phyloP scores from a whole-genome alignment of 2,329 filamentous ascomycete species.

The Pestalotiopsis sp. region DNA sequence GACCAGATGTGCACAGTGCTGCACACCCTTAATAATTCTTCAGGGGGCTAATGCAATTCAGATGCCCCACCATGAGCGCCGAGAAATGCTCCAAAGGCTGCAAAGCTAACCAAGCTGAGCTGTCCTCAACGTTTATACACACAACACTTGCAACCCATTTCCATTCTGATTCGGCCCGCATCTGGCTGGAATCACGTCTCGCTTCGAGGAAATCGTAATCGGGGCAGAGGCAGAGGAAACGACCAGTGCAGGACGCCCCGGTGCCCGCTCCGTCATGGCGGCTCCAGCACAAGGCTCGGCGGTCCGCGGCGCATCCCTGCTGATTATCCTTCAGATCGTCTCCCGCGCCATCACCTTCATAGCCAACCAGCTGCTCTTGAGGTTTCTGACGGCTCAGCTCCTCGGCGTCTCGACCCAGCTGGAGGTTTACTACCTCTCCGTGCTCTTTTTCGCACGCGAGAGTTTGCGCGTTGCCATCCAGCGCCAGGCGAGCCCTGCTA shows the following conservation, averaged over 20 bases:
- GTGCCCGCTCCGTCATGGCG: slow-evolving; percentile 3
- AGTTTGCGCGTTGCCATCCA: slow-evolving; percentile 90
- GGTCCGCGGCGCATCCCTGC: slow-evolving; percentile 76
- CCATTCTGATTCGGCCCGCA: neutral
- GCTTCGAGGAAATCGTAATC: too few species aligned
- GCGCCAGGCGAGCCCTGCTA: slow-evolving; percentile 56
- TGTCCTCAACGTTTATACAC: neutral
- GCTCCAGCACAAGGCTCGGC: slow-evolving; percentile 28
- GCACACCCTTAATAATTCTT: neutral
- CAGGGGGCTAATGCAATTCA: neutral
- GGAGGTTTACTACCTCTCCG: slow-evolving; percentile 88
- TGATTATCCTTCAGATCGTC: slow-evolving; percentile 84
- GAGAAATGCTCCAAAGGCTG: neutral
- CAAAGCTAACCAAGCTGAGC: neutral
- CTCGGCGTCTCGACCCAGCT: slow-evolving; percentile 88
- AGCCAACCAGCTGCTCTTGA: slow-evolving; percentile 88
- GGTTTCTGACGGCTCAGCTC: slow-evolving; percentile 82
- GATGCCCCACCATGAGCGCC: neutral
- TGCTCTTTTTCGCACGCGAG: slow-evolving; percentile 94
- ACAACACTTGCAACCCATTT: neutral
- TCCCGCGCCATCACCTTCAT: slow-evolving; percentile 90
- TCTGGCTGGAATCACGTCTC: neutral
- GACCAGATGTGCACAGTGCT: neutral
- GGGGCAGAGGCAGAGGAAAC: neutral
- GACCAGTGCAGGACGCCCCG: neutral